phyloP scores from a whole-genome alignment of 768 basidiomycete genomes.

The Tylopilus balloui region DNA sequence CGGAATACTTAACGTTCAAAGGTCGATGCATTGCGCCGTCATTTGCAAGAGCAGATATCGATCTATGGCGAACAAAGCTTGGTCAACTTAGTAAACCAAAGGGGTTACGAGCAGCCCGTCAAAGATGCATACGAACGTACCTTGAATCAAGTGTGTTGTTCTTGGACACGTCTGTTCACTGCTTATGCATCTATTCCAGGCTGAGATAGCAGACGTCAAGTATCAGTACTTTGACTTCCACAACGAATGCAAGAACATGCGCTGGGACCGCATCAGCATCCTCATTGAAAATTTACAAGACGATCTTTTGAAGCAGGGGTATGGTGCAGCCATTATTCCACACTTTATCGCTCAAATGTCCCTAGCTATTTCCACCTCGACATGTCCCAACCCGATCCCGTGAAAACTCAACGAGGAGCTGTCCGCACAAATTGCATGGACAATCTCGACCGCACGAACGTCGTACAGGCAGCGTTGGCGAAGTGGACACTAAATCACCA shows the following conservation, averaged over 20 bases:
- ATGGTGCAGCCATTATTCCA: not conserved
- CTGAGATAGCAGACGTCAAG: constrained; percentile 61
- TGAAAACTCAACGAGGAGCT: constrained; percentile 65
- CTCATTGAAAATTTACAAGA: constrained; percentile 74
- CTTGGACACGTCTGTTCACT: not conserved
- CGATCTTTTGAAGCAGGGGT: constrained; percentile 69
- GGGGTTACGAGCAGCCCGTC: constrained; percentile 87
- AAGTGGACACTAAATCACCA: constrained; percentile 81
- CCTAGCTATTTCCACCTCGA: constrained; percentile 76
- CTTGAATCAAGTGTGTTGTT: constrained; percentile 50
- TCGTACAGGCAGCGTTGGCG: constrained; percentile 88
- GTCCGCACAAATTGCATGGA: constrained; percentile 99
- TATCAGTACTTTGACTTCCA: constrained; percentile 99
- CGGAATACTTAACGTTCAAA: constrained; percentile 29
- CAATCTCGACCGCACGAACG: constrained; percentile 93
- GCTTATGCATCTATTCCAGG: constrained; percentile 33
- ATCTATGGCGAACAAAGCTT: constrained; percentile 75
- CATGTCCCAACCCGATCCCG: constrained; percentile 40
- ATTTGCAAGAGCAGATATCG: constrained; percentile 68
- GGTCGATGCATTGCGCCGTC: constrained; percentile 66
- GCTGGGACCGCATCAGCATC: constrained; percentile 87
- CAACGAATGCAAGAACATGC: constrained; percentile 89
- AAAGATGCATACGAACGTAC: constrained; percentile 93
- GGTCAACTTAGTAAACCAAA: constrained; percentile 91
- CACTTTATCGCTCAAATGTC: constrained; percentile 5